These are phyloP conservation scores for Asterella californica DNA, from an alignment of 225 moss, liverwort and hornwort species.

Conservation along the genomic window DNA sequence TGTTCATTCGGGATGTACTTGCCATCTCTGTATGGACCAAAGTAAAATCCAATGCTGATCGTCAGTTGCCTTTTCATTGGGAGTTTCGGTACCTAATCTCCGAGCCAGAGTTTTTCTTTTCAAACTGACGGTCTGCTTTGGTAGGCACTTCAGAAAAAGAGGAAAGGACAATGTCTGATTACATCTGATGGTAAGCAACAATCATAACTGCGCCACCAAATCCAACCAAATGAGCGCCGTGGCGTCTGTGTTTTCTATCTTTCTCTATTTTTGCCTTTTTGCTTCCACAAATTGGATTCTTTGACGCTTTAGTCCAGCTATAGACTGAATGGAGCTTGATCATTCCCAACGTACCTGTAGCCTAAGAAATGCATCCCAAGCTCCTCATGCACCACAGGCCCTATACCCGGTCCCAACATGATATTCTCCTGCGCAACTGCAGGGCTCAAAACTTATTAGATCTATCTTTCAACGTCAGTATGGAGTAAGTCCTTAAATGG, in stretches of 20 bases:
- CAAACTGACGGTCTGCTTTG: background rate
- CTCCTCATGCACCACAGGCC: slow-evolving; percentile 49
- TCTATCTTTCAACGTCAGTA: background rate
- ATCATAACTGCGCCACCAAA: too few species aligned
- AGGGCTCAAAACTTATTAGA: slow-evolving; percentile 1
- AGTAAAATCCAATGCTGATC: background rate
- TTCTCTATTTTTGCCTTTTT: too few species aligned
- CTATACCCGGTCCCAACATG: slow-evolving; percentile 33
- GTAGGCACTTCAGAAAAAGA: background rate
- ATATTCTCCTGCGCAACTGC: slow-evolving; percentile 64
- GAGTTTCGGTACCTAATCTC: background rate
- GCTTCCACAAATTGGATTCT: too few species aligned
- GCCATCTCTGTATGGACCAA: slow-evolving; percentile 35
- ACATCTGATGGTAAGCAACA: too few species aligned
- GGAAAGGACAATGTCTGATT: background rate
- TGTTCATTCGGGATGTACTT: slow-evolving; percentile 52
- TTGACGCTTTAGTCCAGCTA: too few species aligned
- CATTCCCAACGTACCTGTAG: slow-evolving; percentile 31
- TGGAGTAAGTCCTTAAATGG: background rate
- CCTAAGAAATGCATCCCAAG: slow-evolving; percentile 55
- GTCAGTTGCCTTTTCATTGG: background rate
- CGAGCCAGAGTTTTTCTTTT: background rate
- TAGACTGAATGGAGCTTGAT: background rate
- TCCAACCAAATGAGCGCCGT: too few species aligned
- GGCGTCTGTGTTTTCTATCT: too few species aligned